phyloP scores from a whole-genome alignment of 768 basidiomycete species.

The Mycena olivaceomarginata region DNA sequence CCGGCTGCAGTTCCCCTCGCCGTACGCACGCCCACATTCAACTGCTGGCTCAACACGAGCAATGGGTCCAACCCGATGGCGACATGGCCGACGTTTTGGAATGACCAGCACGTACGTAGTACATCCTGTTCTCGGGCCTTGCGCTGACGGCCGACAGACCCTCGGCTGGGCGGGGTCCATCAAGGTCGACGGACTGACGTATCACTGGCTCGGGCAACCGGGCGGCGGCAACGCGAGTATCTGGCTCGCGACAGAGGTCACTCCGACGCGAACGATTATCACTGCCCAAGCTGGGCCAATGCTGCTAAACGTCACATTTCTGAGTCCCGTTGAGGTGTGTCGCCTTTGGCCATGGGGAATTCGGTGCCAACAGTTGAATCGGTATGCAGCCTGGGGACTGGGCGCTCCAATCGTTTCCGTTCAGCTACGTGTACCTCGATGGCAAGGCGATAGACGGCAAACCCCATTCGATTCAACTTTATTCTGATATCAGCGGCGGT shows the following conservation, averaged over 20 bases:
- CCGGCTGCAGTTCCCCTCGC: conserved; percentile 70
- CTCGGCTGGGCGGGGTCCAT: conserved; percentile 70
- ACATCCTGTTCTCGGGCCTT: background rate
- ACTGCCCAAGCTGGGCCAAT: conserved; percentile 67
- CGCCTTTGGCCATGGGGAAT: background rate
- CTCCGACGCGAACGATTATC: conserved; percentile 73
- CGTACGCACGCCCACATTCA: conserved; percentile 71
- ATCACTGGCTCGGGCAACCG: conserved; percentile 65
- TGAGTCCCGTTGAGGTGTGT: conserved; percentile 66
- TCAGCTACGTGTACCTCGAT: conserved; percentile 66
- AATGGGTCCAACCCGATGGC: conserved; percentile 55
- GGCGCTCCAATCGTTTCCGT: conserved; percentile 53
- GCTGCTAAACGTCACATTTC: background rate
- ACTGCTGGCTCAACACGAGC: conserved; percentile 61
- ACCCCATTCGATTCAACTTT: conserved; percentile 64
- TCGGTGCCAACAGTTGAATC: background rate
- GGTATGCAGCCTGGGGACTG: conserved; percentile 62
- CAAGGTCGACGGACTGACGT: conserved; percentile 66
- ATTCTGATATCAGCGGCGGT: conserved; percentile 67
- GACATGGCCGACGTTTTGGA: conserved; percentile 71
- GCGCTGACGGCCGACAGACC: conserved; percentile 51
- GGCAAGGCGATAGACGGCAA: conserved; percentile 60
- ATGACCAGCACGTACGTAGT: conserved; percentile 48
- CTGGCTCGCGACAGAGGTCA: conserved; percentile 59
- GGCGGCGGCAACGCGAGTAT: conserved; percentile 44